phyloP scores from a whole-genome alignment of 305 asterid genomes.

The Salvia sclarea region DNA sequence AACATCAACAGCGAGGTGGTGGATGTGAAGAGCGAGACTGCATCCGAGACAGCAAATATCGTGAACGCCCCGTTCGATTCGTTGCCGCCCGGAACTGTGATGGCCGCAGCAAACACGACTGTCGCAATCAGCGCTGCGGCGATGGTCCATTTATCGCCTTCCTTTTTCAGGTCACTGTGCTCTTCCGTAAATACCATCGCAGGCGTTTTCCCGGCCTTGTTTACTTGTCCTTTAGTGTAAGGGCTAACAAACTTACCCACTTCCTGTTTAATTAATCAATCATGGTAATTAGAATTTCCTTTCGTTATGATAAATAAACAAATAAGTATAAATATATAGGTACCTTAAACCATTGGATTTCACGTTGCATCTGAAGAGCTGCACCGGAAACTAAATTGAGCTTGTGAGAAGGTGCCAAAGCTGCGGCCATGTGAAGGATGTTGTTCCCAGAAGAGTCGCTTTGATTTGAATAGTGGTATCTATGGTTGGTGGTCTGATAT shows the following conservation, averaged over 20 bases:
- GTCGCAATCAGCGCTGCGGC: background rate
- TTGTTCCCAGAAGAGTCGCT: background rate
- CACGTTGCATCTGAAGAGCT: slow-evolving; percentile 38
- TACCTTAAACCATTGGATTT: slow-evolving; percentile 33
- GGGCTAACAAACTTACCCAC: slow-evolving; percentile 37
- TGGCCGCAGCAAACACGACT: background rate
- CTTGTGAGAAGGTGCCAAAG: slow-evolving; percentile 27
- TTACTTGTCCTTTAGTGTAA: slow-evolving; percentile 16
- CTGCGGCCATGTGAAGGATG: slow-evolving; percentile 23
- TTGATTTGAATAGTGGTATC: background rate
- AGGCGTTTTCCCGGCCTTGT: slow-evolving; percentile 32
- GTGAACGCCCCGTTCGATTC: background rate
- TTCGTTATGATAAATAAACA: too few species aligned
- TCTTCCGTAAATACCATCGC: background rate
- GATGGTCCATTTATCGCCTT: background rate
- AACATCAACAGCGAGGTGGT: slow-evolving; percentile 25
- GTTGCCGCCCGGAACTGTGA: background rate
- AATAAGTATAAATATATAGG: background rate
- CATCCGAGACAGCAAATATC: slow-evolving; percentile 28
- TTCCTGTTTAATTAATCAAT: slow-evolving; percentile 25
- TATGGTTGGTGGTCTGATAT: background rate
- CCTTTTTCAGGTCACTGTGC: background rate
- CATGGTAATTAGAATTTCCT: too few species aligned
- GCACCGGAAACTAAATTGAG: slow-evolving; percentile 36
- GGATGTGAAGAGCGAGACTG: slow-evolving; percentile 25